phyloP scores from a whole-genome alignment of 1,284 basidiomycete genomes.

The Entoloma clypeatum region DNA sequence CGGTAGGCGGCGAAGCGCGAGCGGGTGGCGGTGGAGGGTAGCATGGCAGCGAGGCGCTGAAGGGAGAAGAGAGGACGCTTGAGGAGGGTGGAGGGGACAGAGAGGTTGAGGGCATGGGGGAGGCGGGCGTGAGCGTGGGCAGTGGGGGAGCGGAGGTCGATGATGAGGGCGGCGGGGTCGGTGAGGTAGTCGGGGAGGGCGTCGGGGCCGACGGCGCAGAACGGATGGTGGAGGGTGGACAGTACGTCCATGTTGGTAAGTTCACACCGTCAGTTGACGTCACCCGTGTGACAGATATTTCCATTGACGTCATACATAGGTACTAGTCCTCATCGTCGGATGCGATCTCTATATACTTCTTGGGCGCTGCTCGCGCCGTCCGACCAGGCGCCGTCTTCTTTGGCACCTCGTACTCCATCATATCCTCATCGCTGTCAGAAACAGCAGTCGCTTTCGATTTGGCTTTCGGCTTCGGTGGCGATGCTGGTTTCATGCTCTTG shows the following conservation, averaged over 20 bases:
- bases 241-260: no score
- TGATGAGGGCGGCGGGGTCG: slow-evolving; percentile 42
- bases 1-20: slow-evolving; percentile 60
- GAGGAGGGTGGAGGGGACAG: slow-evolving; percentile 91
- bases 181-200: slow-evolving; percentile 29
- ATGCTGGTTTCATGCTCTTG: slow-evolving; percentile 49
- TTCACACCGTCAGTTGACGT: no score
- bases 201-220: slow-evolving; percentile 25
- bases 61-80: slow-evolving; percentile 84
- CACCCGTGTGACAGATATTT: no score
- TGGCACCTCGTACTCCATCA: slow-evolving; percentile 31
- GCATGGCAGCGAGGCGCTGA: slow-evolving; percentile 70
- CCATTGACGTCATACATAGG: no score
- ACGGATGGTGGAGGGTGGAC: slow-evolving; percentile 10
- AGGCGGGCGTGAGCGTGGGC: slow-evolving; percentile 67
- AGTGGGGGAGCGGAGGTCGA: slow-evolving; percentile 88
- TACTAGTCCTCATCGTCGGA: slow-evolving; percentile 43
- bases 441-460: slow-evolving; percentile 33
- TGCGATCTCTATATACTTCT: slow-evolving; percentile 52
- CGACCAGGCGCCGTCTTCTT: slow-evolving; percentile 30
- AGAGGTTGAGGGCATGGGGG: slow-evolving; percentile 77
- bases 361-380: slow-evolving; percentile 34
- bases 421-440: slow-evolving; percentile 35
- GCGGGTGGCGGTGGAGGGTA: slow-evolving; percentile 56
- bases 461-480: slow-evolving; percentile 40